Evolutionary conservation across 306 rosid genomes (phyloP), one percentile per base, ranked within the genome.

Genomic region (Mimosa bimucronata): DNA sequence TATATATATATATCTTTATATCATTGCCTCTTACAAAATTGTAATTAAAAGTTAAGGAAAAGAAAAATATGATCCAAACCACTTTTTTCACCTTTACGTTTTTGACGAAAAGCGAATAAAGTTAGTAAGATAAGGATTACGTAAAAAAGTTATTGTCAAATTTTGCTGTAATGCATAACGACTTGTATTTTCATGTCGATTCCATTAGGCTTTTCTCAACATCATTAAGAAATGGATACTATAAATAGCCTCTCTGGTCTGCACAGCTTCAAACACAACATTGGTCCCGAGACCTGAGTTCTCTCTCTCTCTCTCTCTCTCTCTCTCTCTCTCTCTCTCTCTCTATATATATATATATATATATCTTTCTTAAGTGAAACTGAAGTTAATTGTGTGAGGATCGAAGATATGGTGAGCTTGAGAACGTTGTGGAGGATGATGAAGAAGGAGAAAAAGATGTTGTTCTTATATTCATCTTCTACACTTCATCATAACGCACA

Each of bases 401-500:
- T 50, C 57, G 57, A 50, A 52, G 60, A n/a, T 18, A 50, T 52
- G 60, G 61, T 21, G 28, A n/a, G 28, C 14, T 55, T 88, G 61
- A 55, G 61, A 5, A 55, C 25, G 11, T 21, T 55, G 13, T 21
- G 61, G 61, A 2, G 61, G 28, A 55, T 19, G 61, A 21, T 55
- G 61, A 55, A 7, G 28, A n/a, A n/a, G 28, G 28, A 55, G 28
- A 55, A 55, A 79, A 88, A 58, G 61, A n/a, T 25, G 13, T 21
- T 55, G 28, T 21, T 55, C 13, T 19, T 55, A 55, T 8, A n/a
- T 21, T 55, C 28, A 52, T 52, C 60, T n/a, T 9, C 60, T 6
- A 52, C 60, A 55, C 28, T 55, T 55, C 12, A 55, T 55, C 61
- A 21, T 0, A 52, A 19, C 11, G 23, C 21, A 71, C 92, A 86